Evolutionary conservation across 106 monocot genomes (phyloP), one percentile per base, ranked within the genome.

Genomic region (Agapanthus africanus): DNA sequence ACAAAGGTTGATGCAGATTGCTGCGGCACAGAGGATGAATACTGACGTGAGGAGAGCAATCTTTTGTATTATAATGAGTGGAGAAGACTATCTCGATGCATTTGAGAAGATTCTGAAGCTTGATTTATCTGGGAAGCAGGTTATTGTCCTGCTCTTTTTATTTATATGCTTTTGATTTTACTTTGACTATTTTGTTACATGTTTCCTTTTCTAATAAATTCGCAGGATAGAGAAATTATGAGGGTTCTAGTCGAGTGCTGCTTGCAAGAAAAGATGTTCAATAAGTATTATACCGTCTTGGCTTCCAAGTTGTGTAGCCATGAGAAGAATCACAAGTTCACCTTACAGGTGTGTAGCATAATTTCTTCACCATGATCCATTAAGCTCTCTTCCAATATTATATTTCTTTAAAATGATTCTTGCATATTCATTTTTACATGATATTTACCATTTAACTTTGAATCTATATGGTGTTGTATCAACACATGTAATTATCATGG

Each of bases 271-370:
- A 93, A 85, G 69, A 60, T 83, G 39, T 99, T 90, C 70, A 99
- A 99, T 74, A 90, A 90, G 49, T 99, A 99, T 73, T 93, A 99
- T 40, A 72, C 87, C 9, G 72, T 93, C 28, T 67, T 99, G 72
- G 99, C 90, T 61, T 87, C 99, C 67, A 99, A 99, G 74, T 80
- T 99, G 40, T 99, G 99, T 51, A 83, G 74, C 75, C 83, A 99
- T 83, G 81, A 87, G 37, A 99, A 90, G 71, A 99, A 92, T 71
- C 84, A 93, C 70, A 99, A 99, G 87, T 93, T 99, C 63, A 85
- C 92, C 42, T 76, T 99, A 60, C 93, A 93, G 93, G 93, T 93
- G 5, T 27, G 49, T 68, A 10, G 14, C 39, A 0, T 23, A 37
- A 39, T 14, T n/a, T 50, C 11, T 14, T 50, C 15, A 42, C 22